Base-by-base conservation (phyloP, 208 protist genomes). In the Acanthamoeba lenticulata region DNA sequence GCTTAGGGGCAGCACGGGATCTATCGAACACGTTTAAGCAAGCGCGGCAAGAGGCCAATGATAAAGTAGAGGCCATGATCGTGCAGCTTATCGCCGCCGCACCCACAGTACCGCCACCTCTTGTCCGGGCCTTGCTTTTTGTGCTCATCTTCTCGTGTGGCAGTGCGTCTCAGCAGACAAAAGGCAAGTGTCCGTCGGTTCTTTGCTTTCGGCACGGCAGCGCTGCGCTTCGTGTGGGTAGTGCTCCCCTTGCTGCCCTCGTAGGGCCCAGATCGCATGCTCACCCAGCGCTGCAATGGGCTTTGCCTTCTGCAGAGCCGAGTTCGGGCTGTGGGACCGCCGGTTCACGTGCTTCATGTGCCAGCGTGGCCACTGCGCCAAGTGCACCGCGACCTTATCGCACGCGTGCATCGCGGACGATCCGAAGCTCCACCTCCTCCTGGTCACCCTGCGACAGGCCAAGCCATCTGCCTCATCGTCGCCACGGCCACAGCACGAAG, bases 141-240 rank as follows among this genome's bases (percentile, higher is more conserved):
- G 47, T 52, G 47, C 47, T 5, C 15, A 15, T 52, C 47, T 52
- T 52, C 15, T 44, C n/a, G n/a, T n/a, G n/a, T n/a, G n/a, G n/a
- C n/a, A 85, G 74, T 85, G 74, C 74, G 36, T 85, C 19, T 85
- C 74, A 57, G 74, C 17, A 42, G 74, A 85, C 42, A 85, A 85
- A 42, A 85, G 34, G 44, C 67, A 77, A 11, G 67, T 77, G 11
- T 77, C 67, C 29, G 55, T 85, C 13, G 74, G 38, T 1, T 85
- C 74, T 1, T 42, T 85, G 7, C n/a, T 85, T 24, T 85, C 74
- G 0, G 1, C 3, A 9, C 42, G 74, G 5, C 19, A 85, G 24
- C 74, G 74, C 13, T 85, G 74, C 24, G 38, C 74, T 6, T 85
- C 74, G 74, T 85, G 74, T 38, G 74, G 74, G 74, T 85, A 85